Conservation (phyloP, 1,284 basidiomycete species). For the Leccinum griseonigrum region DNA sequence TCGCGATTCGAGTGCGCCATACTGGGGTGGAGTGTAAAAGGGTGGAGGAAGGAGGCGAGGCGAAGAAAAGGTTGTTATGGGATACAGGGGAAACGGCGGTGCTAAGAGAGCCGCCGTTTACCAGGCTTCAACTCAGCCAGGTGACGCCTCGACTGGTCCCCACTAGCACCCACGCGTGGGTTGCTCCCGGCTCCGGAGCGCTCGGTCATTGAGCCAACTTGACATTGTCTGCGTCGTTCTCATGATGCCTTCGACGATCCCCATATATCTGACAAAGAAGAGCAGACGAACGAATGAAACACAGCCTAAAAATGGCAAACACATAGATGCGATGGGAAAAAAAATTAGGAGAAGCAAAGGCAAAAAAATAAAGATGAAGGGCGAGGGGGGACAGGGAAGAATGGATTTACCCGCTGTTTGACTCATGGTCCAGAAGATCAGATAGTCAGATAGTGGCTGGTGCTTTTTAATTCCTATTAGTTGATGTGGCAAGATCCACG, state of each 20-base stretch:
- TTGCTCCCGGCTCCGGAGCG: background rate
- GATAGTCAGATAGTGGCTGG: background rate
- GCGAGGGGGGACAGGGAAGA: background rate
- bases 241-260: background rate
- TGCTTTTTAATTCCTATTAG: background rate
- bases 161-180: background rate
- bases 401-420: background rate
- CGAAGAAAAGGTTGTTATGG: background rate
- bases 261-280: constrained; percentile 9
- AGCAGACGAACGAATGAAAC: background rate
- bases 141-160: background rate
- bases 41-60: background rate
- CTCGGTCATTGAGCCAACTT: background rate
- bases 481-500: background rate
- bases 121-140: background rate
- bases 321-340: background rate
- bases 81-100: background rate
- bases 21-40: background rate
- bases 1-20: background rate
- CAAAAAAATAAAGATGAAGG: background rate
- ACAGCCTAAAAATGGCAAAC: background rate
- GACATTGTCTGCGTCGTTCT: background rate
- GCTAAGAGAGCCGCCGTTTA: background rate
- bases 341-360: background rate
- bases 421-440: background rate